These are phyloP conservation scores for Nannochloropsis gaditana DNA, from an alignment of 108 stramenopile species.

Conservation along the genomic window DNA sequence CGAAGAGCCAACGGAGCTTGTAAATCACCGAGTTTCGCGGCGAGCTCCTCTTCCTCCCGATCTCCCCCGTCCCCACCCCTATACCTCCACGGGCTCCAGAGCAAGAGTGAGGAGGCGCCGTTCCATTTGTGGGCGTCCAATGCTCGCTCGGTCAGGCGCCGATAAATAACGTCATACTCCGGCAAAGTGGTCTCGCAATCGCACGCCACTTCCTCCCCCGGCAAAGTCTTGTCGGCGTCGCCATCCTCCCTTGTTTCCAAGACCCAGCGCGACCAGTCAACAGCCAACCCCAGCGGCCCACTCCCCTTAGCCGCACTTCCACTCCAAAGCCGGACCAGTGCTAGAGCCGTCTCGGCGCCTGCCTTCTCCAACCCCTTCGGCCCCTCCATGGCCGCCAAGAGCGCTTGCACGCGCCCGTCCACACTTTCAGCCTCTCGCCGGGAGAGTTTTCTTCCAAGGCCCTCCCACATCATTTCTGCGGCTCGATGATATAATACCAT, in stretches of 20 bases:
- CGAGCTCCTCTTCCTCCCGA: not conserved
- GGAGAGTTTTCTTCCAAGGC: not conserved
- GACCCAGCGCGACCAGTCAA: constrained; percentile 3
- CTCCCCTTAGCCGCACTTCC: not conserved
- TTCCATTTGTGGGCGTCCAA: not conserved
- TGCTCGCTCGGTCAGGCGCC: not conserved
- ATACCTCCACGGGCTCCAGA: constrained; percentile 12
- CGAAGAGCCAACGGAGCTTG: not conserved
- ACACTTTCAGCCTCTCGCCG: not conserved
- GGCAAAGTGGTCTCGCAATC: not conserved
- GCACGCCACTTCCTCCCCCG: not conserved
- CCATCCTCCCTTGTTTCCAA: not conserved
- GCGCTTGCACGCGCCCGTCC: not conserved
- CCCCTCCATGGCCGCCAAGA: not conserved
- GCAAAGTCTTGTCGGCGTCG: too few species aligned
- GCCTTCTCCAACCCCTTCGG: not conserved
- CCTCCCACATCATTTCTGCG: not conserved
- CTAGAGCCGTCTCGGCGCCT: constrained; percentile 1
- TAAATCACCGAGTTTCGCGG: not conserved
- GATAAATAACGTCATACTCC: constrained; percentile 5
- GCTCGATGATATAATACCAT: not conserved
- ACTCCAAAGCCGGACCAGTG: not conserved
- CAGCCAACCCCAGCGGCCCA: not conserved
- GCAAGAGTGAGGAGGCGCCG: not conserved
- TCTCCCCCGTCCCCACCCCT: not conserved